Conservation (phyloP, 345 rosid species). For the Aurinia saxatilis region DNA sequence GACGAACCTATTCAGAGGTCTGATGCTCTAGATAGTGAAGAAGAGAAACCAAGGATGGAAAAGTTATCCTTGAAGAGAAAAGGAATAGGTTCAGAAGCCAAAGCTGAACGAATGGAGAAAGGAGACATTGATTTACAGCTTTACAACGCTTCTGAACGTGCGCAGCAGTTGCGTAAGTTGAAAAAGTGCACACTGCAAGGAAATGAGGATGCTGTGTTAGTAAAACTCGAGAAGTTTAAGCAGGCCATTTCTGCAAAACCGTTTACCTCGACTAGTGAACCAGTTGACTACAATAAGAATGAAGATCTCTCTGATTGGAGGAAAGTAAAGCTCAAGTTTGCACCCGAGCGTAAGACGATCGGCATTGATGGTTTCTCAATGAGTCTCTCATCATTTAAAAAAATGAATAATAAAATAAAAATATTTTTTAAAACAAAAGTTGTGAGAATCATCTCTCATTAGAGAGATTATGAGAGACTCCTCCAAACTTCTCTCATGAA, state of each 20-base stretch:
- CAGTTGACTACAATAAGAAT: constrained; percentile 27
- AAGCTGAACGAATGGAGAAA: constrained; percentile 66
- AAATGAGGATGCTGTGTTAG: constrained; percentile 89
- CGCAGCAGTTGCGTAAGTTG: constrained; percentile 74
- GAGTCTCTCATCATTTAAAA: too few species aligned
- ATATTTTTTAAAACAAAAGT: too few species aligned
- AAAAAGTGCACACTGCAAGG: constrained; percentile 87
- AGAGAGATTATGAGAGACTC: too few species aligned
- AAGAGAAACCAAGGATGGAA: constrained; percentile 67
- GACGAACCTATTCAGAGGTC: constrained; percentile 44
- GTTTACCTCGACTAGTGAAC: constrained; percentile 32
- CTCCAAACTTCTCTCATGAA: too few species aligned
- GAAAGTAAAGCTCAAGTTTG: constrained; percentile 49
- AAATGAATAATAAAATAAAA: too few species aligned
- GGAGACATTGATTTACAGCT: constrained; percentile 80
- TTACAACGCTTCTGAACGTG: constrained; percentile 61
- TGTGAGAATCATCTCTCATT: too few species aligned
- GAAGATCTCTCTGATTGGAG: constrained; percentile 81
- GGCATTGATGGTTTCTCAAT: too few species aligned
- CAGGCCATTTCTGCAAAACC: constrained; percentile 44
- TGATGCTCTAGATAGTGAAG: constrained; percentile 39
- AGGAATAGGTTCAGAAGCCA: constrained; percentile 90
- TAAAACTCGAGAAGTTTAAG: constrained; percentile 71
- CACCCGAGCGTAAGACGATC: too few species aligned
- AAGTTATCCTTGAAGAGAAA: constrained; percentile 79